phyloP scores from a whole-genome alignment of 2,329 filamentous ascomycete genomes.

The Aureobasidium subglaciale region DNA sequence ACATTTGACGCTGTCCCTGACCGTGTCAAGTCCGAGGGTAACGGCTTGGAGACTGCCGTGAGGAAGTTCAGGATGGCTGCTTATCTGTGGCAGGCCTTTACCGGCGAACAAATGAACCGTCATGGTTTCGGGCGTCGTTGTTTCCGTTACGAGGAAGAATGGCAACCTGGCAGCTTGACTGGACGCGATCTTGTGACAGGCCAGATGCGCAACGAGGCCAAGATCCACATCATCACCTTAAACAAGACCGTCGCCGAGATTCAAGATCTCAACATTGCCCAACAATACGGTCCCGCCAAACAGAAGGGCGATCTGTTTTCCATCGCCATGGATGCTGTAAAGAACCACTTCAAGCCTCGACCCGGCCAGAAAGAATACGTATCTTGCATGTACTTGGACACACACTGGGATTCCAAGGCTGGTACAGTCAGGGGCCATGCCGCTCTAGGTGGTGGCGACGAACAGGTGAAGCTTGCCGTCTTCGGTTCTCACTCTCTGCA shows the following conservation, averaged over 20 bases:
- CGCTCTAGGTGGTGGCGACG: constrained; percentile 67
- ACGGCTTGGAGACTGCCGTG: constrained; percentile 70
- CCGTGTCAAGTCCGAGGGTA: constrained; percentile 70
- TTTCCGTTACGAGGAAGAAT: constrained; percentile 92
- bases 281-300: constrained; percentile 64
- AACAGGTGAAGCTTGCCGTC: constrained; percentile 73
- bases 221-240: constrained; percentile 75
- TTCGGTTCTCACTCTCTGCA: constrained; percentile 91
- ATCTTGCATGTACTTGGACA: constrained; percentile 76
- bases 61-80: constrained; percentile 91
- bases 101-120: constrained; percentile 90
- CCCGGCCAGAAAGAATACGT: constrained; percentile 82
- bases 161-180: constrained; percentile 76
- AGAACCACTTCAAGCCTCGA: constrained; percentile 64
- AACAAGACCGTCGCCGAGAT: constrained; percentile 82
- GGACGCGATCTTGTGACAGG: constrained; percentile 63
- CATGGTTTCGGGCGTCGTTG: constrained; percentile 78
- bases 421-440: constrained; percentile 73
- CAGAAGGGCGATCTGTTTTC: constrained; percentile 67
- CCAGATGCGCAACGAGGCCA: constrained; percentile 82
- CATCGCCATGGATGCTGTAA: constrained; percentile 72
- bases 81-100: constrained; percentile 96
- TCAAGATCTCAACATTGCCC: constrained; percentile 66
- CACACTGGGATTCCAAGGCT: constrained; percentile 71
- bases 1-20: constrained; percentile 79